Evolutionary conservation across 2,329 filamentous ascomycete species (phyloP).

Genomic region (Sclerotinia trifoliorum): DNA sequence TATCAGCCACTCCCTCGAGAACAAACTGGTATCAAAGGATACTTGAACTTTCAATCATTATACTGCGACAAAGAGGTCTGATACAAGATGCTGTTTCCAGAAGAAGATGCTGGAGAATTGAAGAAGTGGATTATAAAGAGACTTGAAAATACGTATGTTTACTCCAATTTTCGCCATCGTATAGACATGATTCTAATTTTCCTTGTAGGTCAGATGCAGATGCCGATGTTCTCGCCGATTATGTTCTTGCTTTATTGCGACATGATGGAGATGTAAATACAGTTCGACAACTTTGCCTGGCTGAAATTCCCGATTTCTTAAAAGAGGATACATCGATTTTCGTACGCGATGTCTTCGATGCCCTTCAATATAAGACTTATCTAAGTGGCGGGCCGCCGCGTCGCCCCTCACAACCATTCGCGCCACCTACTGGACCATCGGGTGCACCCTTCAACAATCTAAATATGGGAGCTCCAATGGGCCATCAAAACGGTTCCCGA

Average conservation of each 20-base stretch:
- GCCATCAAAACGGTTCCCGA: constrained; percentile 38
- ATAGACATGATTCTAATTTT: constrained; percentile 9
- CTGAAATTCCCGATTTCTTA: constrained; percentile 73
- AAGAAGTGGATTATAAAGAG: constrained; percentile 78
- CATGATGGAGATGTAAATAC: constrained; percentile 65
- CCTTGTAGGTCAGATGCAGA: constrained; percentile 69
- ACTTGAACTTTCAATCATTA: not conserved
- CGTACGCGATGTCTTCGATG: constrained; percentile 68
- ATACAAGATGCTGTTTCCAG: constrained; percentile 58
- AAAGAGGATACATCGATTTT: constrained; percentile 64
- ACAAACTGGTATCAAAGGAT: not conserved
- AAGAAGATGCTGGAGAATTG: constrained; percentile 60
- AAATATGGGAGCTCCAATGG: constrained; percentile 31
- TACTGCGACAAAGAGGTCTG: not conserved
- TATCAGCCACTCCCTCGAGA: not conserved
- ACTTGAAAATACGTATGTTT: constrained; percentile 68
- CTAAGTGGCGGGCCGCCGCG: constrained; percentile 49
- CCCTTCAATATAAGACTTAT: constrained; percentile 62
- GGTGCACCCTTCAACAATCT: constrained; percentile 30
- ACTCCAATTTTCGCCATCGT: constrained; percentile 27
- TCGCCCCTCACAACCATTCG: constrained; percentile 32
- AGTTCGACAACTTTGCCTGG: constrained; percentile 66
- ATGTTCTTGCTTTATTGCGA: constrained; percentile 73
- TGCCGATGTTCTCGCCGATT: constrained; percentile 78
- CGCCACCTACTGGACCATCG: constrained; percentile 36